These are phyloP conservation scores for Boletellus emodensis DNA, from an alignment of 768 basidiomycete genomes.

Conservation along the genomic window DNA sequence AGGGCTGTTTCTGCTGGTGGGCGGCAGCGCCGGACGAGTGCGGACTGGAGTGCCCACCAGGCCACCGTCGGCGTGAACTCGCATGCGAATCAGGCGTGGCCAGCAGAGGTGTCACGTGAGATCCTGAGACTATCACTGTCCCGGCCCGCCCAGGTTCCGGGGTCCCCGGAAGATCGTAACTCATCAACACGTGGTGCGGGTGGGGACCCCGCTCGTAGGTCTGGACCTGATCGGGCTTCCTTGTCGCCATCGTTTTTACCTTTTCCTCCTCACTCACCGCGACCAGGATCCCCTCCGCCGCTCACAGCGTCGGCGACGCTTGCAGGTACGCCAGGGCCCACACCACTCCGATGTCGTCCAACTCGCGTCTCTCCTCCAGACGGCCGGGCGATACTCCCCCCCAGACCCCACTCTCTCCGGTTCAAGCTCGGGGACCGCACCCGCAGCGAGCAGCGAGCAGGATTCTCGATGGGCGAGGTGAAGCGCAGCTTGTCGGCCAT, in stretches of 20 bases:
- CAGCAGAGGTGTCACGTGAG: conserved; percentile 54
- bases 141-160: conserved; percentile 15
- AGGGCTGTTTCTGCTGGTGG: conserved; percentile 35
- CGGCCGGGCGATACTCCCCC: conserved; percentile 9
- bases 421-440: conserved; percentile 15
- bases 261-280: conserved; percentile 29
- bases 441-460: conserved; percentile 9
- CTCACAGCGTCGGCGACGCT: conserved; percentile 24
- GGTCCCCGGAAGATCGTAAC: conserved; percentile 21
- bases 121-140: conserved; percentile 47
- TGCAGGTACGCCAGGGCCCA: conserved; percentile 14
- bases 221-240: conserved; percentile 12
- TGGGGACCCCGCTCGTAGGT: conserved; percentile 12
- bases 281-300: conserved; percentile 16
- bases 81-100: conserved; percentile 44
- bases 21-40: conserved; percentile 46
- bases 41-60: conserved; percentile 53
- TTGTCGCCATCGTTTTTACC: conserved; percentile 28
- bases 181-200: conserved; percentile 9
- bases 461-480: conserved; percentile 17
- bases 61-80: conserved; percentile 35
- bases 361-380: conserved; percentile 6
- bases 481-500: conserved; percentile 27
- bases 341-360: background rate
- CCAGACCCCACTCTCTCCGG: conserved; percentile 21